These are phyloP conservation scores for Aspergillus latus DNA, from an alignment of 2,329 filamentous ascomycete genomes.

Conservation along the genomic window DNA sequence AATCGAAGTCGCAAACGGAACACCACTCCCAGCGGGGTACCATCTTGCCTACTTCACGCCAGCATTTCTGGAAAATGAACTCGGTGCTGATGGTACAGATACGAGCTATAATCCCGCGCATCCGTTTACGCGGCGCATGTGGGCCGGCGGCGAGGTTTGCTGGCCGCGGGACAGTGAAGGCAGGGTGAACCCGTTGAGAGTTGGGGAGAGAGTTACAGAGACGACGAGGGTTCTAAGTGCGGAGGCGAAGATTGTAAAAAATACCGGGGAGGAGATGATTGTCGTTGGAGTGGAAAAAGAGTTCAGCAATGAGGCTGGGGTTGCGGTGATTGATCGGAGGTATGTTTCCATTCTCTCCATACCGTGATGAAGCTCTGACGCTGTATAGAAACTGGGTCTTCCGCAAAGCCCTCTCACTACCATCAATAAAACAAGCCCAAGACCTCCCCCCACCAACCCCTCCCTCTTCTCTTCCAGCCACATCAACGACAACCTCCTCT, in stretches of 20 bases:
- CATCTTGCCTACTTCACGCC: constrained; percentile 67
- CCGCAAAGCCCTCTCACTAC: constrained; percentile 37
- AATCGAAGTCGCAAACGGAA: constrained; percentile 33
- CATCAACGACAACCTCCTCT: constrained; percentile 23
- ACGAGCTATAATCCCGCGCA: constrained; percentile 57
- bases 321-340: constrained; percentile 57
- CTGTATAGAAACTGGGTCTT: constrained; percentile 46
- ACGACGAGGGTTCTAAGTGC: constrained; percentile 57
- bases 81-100: constrained; percentile 63
- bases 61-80: constrained; percentile 52
- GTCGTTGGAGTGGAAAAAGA: constrained; percentile 65
- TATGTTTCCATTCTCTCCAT: constrained; percentile 21
- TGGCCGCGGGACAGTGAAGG: constrained; percentile 45
- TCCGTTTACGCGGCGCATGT: constrained; percentile 66
- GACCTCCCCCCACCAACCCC: constrained; percentile 9
- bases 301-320: constrained; percentile 53
- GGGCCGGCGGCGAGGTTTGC: constrained; percentile 62
- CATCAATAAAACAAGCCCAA: constrained; percentile 5
- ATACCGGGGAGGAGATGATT: constrained; percentile 61
- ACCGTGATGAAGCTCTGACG: too few species aligned
- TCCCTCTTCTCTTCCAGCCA: constrained; percentile 11
- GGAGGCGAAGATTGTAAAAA: constrained; percentile 54
- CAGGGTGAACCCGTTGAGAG: constrained; percentile 44
- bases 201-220: constrained; percentile 59
- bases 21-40: constrained; percentile 58